Percentiles rank a stretch among this genome's conserved stretches.
Conservation (phyloP, 1,284 basidiomycete species). For the Ceratobasidium sp. region DNA sequence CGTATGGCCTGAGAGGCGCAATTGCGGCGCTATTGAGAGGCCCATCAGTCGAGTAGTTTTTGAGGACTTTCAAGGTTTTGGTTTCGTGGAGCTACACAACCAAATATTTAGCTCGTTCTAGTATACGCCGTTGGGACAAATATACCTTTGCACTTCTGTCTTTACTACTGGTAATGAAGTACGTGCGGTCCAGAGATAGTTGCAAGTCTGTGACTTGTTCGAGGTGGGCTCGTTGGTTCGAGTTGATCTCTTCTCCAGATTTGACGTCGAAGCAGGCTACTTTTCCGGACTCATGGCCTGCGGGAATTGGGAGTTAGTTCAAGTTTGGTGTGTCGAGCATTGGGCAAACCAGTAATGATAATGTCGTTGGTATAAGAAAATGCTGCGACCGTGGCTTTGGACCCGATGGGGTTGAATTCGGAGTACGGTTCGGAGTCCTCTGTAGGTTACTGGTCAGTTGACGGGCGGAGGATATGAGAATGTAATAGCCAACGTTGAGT, state of each 20-base stretch:
- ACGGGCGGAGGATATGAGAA: conserved; percentile 31
- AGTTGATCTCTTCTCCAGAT: conserved; percentile 85
- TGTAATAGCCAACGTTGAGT: conserved; percentile 70
- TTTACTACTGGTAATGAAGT: conserved; percentile 96
- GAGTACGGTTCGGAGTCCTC: conserved; percentile 80
- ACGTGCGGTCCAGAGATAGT: conserved; percentile 88
- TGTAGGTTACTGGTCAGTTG: conserved; percentile 54
- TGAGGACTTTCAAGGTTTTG: conserved; percentile 89
- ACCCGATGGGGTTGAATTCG: conserved; percentile 90
- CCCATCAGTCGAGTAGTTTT: conserved; percentile 94
- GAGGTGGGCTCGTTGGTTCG: conserved; percentile 86
- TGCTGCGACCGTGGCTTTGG: conserved; percentile 95
- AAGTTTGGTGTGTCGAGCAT: not conserved
- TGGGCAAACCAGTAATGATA: conserved; percentile 76
- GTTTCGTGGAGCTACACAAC: conserved; percentile 84
- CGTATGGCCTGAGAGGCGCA: conserved; percentile 87
- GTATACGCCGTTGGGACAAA: not conserved
- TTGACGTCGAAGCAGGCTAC: conserved; percentile 90
- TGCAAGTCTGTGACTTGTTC: conserved; percentile 94
- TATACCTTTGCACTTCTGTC: conserved; percentile 94
- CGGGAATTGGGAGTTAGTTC: conserved; percentile 43
- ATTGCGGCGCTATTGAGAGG: conserved; percentile 96
- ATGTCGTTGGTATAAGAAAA: conserved; percentile 85
- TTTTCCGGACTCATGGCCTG: conserved; percentile 92
- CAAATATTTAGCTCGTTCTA: not conserved